These are phyloP conservation scores for Brassica juncea DNA, from an alignment of 345 rosid species.

Conservation along the genomic window DNA sequence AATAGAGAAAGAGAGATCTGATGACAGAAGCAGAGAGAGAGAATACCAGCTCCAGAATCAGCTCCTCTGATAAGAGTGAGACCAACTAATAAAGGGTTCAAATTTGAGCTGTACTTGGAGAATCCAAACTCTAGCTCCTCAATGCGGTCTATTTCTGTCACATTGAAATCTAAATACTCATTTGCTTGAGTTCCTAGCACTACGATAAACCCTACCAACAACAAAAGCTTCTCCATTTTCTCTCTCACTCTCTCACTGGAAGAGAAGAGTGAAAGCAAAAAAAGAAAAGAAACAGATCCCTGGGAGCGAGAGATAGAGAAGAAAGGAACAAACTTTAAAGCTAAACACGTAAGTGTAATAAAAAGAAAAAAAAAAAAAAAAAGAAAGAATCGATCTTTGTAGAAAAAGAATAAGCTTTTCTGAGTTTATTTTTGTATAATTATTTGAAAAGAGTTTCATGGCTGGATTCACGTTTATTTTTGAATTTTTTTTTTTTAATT, in stretches of 20 bases:
- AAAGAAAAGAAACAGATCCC: slow-evolving; percentile 23
- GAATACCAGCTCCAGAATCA: slow-evolving; percentile 83
- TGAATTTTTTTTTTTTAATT: background rate
- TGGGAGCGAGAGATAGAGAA: slow-evolving; percentile 13
- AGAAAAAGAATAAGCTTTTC: slow-evolving; percentile 23
- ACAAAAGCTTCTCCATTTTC: slow-evolving; percentile 44
- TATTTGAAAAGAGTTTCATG: slow-evolving; percentile 22
- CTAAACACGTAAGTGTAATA: background rate
- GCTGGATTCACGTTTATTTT: slow-evolving; percentile 41
- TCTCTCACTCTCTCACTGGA: slow-evolving; percentile 19
- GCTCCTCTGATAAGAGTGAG: slow-evolving; percentile 79
- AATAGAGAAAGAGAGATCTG: slow-evolving; percentile 14
- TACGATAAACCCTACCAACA: slow-evolving; percentile 42
- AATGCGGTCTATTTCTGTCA: slow-evolving; percentile 53
- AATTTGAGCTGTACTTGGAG: slow-evolving; percentile 42
- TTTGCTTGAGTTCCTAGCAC: slow-evolving; percentile 42
- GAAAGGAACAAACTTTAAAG: slow-evolving; percentile 38
- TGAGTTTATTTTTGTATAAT: background rate
- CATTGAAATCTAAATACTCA: slow-evolving; percentile 57
- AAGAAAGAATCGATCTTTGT: slow-evolving; percentile 24
- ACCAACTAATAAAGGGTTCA: slow-evolving; percentile 69
- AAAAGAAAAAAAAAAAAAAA: too few relatives aligned
- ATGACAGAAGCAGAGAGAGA: slow-evolving; percentile 15
- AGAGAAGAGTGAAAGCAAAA: slow-evolving; percentile 32
- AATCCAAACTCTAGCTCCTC: slow-evolving; percentile 50